Evolutionary conservation across 306 rosid genomes (phyloP).

Genomic region (Acacia crassicarpa): DNA sequence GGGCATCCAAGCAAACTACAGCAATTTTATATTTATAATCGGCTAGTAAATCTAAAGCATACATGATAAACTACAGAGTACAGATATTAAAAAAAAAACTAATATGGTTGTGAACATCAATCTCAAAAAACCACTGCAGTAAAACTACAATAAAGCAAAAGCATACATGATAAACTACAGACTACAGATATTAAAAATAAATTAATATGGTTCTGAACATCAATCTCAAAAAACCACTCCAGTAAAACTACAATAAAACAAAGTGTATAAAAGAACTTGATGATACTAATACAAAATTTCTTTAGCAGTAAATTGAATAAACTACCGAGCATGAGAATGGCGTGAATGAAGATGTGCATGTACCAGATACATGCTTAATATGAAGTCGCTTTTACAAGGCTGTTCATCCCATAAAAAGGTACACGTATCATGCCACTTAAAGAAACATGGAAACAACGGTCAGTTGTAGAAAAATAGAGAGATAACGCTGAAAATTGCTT

Average conservation of each 20-base stretch:
- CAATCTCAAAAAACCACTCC: not conserved
- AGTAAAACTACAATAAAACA: not conserved
- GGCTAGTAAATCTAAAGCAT: not conserved
- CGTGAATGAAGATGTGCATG: not conserved
- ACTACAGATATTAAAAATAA: not conserved
- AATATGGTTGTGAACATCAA: not conserved
- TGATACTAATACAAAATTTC: not conserved
- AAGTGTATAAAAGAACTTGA: not conserved
- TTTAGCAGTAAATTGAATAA: not conserved
- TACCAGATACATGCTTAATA: not conserved
- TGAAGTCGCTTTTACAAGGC: not conserved
- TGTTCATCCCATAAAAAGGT: not conserved
- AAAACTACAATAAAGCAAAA: not conserved
- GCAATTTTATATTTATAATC: not conserved
- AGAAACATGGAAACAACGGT: not conserved
- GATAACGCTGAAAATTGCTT: not conserved
- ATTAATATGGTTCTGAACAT: not conserved
- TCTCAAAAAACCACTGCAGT: not conserved
- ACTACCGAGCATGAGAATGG: not conserved
- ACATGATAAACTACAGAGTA: not conserved
- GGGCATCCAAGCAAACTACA: not conserved
- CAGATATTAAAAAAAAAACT: not conserved
- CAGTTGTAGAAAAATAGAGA: not conserved
- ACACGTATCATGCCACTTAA: not conserved
- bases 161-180: not conserved